phyloP scores from a whole-genome alignment of 2,329 filamentous ascomycete species.

The Teratosphaeria zuluensis region DNA sequence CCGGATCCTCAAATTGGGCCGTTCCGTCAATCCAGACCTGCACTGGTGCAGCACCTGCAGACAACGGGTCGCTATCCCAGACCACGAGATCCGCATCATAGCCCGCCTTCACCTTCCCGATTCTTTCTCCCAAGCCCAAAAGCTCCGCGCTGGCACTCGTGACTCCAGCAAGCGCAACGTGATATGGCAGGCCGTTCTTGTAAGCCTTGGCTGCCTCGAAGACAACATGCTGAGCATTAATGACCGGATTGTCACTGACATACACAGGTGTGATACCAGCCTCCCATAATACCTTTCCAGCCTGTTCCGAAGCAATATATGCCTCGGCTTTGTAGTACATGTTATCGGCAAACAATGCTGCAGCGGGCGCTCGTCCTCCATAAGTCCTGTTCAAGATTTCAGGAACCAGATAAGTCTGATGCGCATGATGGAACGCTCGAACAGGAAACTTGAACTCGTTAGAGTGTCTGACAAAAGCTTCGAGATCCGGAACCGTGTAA shows the following conservation, averaged over 20 bases:
- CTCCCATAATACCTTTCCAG: constrained; percentile 57
- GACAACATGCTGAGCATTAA: constrained; percentile 60
- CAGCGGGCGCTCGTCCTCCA: constrained; percentile 36
- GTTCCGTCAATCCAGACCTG: constrained; percentile 36
- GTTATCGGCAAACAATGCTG: constrained; percentile 58
- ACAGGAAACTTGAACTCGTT: constrained; percentile 62
- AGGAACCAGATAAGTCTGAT: constrained; percentile 56
- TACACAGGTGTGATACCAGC: constrained; percentile 56
- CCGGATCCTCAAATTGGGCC: constrained; percentile 40
- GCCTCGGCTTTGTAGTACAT: constrained; percentile 62
- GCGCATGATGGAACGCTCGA: constrained; percentile 60
- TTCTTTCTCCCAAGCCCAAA: constrained; percentile 29
- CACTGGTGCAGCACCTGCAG: constrained; percentile 29
- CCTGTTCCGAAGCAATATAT: constrained; percentile 54
- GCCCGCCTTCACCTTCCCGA: constrained; percentile 32
- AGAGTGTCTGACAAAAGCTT: constrained; percentile 59
- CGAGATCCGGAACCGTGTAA: constrained; percentile 58
- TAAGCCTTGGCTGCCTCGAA: constrained; percentile 45
- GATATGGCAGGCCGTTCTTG: constrained; percentile 31
- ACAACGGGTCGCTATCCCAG: constrained; percentile 35
- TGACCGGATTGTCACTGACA: constrained; percentile 61
- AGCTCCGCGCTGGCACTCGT: constrained; percentile 32
- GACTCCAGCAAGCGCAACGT: constrained; percentile 31
- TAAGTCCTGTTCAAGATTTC: constrained; percentile 42
- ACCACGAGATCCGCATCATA: constrained; percentile 36